Base-by-base conservation (phyloP, 2,329 filamentous ascomycete genomes). In the Atkinsonella texensis region DNA sequence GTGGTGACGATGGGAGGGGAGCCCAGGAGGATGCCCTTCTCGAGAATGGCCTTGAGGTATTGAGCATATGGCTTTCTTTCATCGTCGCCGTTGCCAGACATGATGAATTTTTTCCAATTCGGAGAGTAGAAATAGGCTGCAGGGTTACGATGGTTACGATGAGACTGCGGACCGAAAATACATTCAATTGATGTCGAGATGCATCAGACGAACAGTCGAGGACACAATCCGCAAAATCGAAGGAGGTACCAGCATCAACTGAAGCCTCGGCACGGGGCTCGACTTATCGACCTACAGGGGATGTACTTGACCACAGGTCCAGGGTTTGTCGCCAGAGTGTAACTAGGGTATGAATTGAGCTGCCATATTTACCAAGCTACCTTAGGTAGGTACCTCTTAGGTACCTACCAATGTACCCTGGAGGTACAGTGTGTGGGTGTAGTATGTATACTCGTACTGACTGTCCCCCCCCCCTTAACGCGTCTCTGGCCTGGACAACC, bases 1-100 rank as follows among this genome's bases (percentile, higher is more conserved):
- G 80, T 83, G 0, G 79, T 83, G 44, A 81, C 72, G 32, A 67
- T 64, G 12, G 79, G 77, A 15, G 69, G 62, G 44, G 68, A 61
- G 49, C 72, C 69, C 43, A 68, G 62, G 13, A 80, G 60, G 58
- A 80, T 69, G 51, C 78, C 77, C 55, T 72, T 70, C 53, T 65
- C 65, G 56, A 81, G 79, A 51, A 82, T 70, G 39, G 73, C 66
- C 23, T 59, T 63, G 53, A 75, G 67, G 52, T 73, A 73, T n/a
- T 64, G 63, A 38, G 68, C 69, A 57, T 74, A 76, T 15, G 59
- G 49, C 20, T 52, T 39, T 15, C 18, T 46, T n/a, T 57, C 53
- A 32, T 55, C 54, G 38, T 52, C 55, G 35, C 55, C 51, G 32
- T 51, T 50, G 46, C 55, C 52, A 42, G 58, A 54, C 38, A 57